Percentiles rank a stretch among this genome's conserved stretches.
phyloP scores from a whole-genome alignment of 2,329 filamentous ascomycete genomes.

The Pseudopyricularia cyperi region DNA sequence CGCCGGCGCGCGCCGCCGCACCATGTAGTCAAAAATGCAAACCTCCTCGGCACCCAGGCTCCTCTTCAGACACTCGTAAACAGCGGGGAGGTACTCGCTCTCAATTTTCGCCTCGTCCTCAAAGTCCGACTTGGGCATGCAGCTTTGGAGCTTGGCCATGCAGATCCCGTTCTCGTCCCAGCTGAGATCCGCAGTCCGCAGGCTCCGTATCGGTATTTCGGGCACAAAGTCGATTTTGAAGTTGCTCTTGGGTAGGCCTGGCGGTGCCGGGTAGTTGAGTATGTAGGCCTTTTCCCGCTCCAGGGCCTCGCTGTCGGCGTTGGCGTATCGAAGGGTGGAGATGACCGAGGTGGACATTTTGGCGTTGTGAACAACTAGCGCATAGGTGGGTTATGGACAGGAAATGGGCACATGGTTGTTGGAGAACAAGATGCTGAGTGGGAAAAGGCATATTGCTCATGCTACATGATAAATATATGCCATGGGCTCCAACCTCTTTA shows the following conservation, averaged over 20 bases:
- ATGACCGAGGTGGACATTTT: constrained; percentile 1
- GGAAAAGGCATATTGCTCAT: too few relatives aligned
- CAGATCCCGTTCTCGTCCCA: constrained; percentile 6
- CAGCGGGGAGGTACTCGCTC: constrained; percentile 5
- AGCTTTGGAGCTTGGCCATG: constrained; percentile 4
- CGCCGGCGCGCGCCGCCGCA: constrained; percentile 5
- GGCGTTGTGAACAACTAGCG: too few relatives aligned
- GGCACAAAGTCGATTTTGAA: constrained; percentile 6
- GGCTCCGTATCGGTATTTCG: constrained; percentile 7
- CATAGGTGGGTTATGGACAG: too few relatives aligned
- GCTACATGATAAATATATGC: too few relatives aligned
- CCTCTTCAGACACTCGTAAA: constrained; percentile 5
- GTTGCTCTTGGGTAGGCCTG: constrained; percentile 8
- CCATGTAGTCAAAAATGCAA: constrained; percentile 8
- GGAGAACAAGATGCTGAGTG: too few relatives aligned
- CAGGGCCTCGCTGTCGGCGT: constrained; percentile 3
- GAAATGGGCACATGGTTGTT: too few relatives aligned
- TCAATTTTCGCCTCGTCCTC: constrained; percentile 8
- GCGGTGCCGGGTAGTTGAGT: constrained; percentile 8
- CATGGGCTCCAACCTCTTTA: too few relatives aligned
- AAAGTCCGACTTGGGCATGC: constrained; percentile 3
- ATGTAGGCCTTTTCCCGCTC: constrained; percentile 9
- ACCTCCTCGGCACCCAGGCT: constrained; percentile 7
- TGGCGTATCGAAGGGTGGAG: constrained; percentile 7
- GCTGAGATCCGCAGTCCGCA: constrained; percentile 5